Base-by-base conservation (phyloP, 2,329 filamentous ascomycete species). In the Ascochyta clinopodiicola region DNA sequence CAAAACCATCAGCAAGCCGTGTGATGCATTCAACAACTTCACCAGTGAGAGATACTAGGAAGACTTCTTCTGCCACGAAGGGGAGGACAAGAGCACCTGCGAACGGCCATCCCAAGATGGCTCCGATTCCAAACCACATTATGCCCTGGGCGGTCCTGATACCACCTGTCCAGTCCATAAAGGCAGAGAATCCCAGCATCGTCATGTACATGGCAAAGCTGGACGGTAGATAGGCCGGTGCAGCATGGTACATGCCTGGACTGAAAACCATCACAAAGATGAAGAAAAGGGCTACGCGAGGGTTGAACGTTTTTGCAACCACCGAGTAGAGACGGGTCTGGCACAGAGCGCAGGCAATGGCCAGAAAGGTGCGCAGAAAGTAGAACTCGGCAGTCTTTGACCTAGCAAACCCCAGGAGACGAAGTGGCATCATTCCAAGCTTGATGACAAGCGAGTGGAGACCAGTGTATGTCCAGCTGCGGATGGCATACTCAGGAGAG, bases 151-250 rank as follows among this genome's bases (percentile, higher is more conserved):
- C 88, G 0, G 91, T 96, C 74, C 88, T 91, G 40, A 92, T 79
- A 0, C 91, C 90, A 19, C 88, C 88, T 34, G 84, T 85, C 88
- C 91, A 95, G 76, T 96, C 91, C 85, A 99, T 89, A 75, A 98
- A 99, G 0, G 91, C 87, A 1, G 92, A 85, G 51, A 92, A 86
- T 10, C 93, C 95, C 7, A 98, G 80, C 83, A 95, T 95, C 13
- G 86, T 88, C 56, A 88, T 90, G 74, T 96, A 97, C 95, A 99
- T 99, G 70, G 95, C 90, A 71, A 99, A 99, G 75, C 90, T 96
- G 8, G 93, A 96, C 0, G 95, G 95, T 5, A 99, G 81, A 70
- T 91, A 97, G 6, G 94, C 87, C 1, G 90, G 84, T 53, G 91
- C 92, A 4, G 95, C 89, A 75, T 97, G 92, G 72, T 96, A 98